phyloP scores from a whole-genome alignment of 1,284 basidiomycete species.

The Fomitopsis palustris region DNA sequence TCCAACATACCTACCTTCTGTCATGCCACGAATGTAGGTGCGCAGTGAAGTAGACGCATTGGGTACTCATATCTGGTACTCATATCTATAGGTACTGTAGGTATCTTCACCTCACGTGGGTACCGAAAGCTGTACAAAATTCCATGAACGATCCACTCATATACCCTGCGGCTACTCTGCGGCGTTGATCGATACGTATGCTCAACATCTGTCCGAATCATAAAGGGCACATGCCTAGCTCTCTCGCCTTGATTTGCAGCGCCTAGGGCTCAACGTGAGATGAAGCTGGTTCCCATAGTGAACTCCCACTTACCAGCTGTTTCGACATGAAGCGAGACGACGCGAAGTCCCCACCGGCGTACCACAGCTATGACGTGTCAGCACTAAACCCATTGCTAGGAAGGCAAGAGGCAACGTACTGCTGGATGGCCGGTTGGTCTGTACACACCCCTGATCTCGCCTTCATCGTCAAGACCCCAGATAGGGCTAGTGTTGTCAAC shows the following conservation, averaged over 20 bases:
- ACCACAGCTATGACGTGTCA: slow-evolving; percentile 31
- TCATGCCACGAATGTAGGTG: no score
- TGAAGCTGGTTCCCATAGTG: neutral
- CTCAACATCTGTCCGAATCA: neutral
- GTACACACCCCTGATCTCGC: slow-evolving; percentile 45
- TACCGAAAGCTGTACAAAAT: no score
- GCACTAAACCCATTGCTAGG: neutral
- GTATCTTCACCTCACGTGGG: no score
- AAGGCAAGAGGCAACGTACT: slow-evolving; percentile 5
- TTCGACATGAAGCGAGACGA: slow-evolving; percentile 31
- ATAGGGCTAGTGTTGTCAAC: slow-evolving; percentile 41
- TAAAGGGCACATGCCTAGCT: slow-evolving; percentile 22
- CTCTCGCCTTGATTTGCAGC: slow-evolving; percentile 30
- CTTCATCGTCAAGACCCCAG: slow-evolving; percentile 57
- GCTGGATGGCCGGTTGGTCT: slow-evolving; percentile 33
- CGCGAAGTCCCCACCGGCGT: slow-evolving; percentile 31
- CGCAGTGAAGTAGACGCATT: no score
- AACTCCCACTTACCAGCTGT: slow-evolving; percentile 24
- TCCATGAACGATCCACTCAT: no score
- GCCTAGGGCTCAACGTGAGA: slow-evolving; percentile 15
- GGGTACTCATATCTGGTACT: no score
- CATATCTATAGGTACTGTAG: no score
- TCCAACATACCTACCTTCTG: no score
- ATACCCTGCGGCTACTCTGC: no score
- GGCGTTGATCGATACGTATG: no score